phyloP scores from a whole-genome alignment of 805 yeast genomes.

The Wickerhamia fluorescens region DNA sequence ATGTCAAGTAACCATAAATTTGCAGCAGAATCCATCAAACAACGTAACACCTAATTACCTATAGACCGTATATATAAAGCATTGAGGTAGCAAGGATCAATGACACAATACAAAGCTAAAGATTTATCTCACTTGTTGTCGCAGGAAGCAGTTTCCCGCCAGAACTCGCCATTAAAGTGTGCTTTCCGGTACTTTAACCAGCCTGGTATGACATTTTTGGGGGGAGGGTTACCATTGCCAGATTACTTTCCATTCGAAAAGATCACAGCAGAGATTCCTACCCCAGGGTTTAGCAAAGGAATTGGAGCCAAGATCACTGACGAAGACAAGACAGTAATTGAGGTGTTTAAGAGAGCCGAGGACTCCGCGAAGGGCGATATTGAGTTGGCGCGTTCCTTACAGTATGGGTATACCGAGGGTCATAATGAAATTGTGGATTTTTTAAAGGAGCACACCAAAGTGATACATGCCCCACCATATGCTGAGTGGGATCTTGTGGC shows the following conservation, averaged over 20 bases:
- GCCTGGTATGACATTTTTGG: constrained; percentile 79
- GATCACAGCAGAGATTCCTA: constrained; percentile 62
- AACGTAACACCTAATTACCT: no score
- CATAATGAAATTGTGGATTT: constrained; percentile 62
- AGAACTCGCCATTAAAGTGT: constrained; percentile 72
- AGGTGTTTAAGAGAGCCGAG: constrained; percentile 29
- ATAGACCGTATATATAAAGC: no score
- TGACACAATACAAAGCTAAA: no score
- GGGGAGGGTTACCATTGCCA: constrained; percentile 92
- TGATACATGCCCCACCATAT: constrained; percentile 40
- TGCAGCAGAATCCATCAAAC: no score
- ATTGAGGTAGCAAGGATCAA: no score
- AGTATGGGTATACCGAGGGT: constrained; percentile 85
- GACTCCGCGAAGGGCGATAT: constrained; percentile 38
- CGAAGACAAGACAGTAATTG: constrained; percentile 33
- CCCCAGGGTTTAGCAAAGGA: constrained; percentile 74
- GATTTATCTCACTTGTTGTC: constrained; percentile 74
- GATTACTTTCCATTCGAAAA: constrained; percentile 90
- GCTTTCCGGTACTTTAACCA: constrained; percentile 71
- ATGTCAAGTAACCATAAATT: no score
- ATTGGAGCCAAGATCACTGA: constrained; percentile 56
- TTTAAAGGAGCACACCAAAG: constrained; percentile 67
- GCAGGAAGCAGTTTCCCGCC: constrained; percentile 69
- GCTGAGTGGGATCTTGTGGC: constrained; percentile 63
- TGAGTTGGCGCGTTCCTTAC: constrained; percentile 79